Conservation (phyloP, 2,329 filamentous ascomycete genomes). For the Ophiostoma ulmi region DNA sequence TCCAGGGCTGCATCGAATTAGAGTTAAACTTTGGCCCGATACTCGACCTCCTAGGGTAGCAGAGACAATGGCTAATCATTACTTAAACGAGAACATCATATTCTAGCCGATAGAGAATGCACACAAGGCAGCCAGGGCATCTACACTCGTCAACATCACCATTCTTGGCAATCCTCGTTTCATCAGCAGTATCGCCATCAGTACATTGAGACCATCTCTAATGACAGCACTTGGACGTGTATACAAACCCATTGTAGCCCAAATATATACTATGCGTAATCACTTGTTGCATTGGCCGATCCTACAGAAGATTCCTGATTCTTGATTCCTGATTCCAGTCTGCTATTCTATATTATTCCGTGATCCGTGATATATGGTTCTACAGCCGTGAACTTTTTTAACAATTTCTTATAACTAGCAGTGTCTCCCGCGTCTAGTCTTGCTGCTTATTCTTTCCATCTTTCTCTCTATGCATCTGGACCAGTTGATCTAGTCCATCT, state of each 20-base stretch:
- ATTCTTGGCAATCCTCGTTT: background rate
- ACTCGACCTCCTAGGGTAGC: background rate
- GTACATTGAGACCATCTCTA: background rate
- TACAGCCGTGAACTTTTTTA: background rate
- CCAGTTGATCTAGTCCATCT: slow-evolving; percentile 2
- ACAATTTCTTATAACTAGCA: background rate
- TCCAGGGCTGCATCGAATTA: background rate
- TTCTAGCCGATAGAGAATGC: too few species aligned
- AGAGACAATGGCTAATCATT: background rate
- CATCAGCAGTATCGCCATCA: background rate
- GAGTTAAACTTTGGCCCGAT: background rate
- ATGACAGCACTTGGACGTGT: background rate
- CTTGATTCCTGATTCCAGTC: background rate
- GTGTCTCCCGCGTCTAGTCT: background rate
- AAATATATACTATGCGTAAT: background rate
- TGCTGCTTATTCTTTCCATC: background rate
- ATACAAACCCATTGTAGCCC: background rate
- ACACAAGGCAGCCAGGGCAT: too few species aligned
- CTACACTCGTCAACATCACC: background rate
- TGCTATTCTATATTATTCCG: background rate
- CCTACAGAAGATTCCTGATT: background rate
- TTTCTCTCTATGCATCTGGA: background rate
- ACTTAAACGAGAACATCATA: too few species aligned
- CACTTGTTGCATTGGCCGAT: background rate
- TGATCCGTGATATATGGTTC: too few species aligned